Conservation (phyloP, 805 yeast species). For the Wickerhamomyces chaumierensis region DNA sequence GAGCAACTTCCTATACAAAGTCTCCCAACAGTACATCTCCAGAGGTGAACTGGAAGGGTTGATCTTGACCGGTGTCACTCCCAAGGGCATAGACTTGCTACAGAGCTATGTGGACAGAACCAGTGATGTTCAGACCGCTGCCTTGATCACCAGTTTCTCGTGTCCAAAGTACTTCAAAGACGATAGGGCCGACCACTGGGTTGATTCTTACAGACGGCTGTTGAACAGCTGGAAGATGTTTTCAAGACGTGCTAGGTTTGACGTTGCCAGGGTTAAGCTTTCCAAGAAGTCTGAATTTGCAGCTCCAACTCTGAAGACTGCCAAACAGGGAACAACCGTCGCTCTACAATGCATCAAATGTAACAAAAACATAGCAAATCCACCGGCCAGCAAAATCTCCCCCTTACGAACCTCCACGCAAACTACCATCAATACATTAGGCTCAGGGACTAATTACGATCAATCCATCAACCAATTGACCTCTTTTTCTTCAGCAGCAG, state of each 20-base stretch:
- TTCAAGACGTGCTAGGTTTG: constrained; percentile 72
- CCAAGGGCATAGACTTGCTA: constrained; percentile 65
- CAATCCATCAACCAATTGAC: no score
- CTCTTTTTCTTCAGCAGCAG: neutral
- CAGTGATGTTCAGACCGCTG: constrained; percentile 86
- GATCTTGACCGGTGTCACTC: constrained; percentile 85
- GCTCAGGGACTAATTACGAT: constrained; percentile 3
- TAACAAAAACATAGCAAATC: constrained; percentile 53
- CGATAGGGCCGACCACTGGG: constrained; percentile 68
- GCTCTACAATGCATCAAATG: constrained; percentile 75
- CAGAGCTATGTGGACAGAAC: constrained; percentile 85
- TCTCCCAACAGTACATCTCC: constrained; percentile 59
- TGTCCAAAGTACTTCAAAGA: constrained; percentile 77
- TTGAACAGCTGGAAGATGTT: constrained; percentile 77
- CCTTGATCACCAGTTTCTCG: constrained; percentile 68
- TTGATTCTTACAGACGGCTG: constrained; percentile 51
- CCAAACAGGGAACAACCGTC: constrained; percentile 56
- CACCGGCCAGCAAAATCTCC: constrained; percentile 7
- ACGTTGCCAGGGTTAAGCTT: constrained; percentile 61
- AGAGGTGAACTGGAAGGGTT: constrained; percentile 88
- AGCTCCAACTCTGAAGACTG: constrained; percentile 18
- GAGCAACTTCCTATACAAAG: constrained; percentile 54
- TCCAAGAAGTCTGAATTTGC: constrained; percentile 40
- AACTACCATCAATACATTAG: neutral
- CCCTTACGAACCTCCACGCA: neutral